Evolutionary conservation across 176 grass and related monocot species (phyloP).

Genomic region (Saccharum officinarum): DNA sequence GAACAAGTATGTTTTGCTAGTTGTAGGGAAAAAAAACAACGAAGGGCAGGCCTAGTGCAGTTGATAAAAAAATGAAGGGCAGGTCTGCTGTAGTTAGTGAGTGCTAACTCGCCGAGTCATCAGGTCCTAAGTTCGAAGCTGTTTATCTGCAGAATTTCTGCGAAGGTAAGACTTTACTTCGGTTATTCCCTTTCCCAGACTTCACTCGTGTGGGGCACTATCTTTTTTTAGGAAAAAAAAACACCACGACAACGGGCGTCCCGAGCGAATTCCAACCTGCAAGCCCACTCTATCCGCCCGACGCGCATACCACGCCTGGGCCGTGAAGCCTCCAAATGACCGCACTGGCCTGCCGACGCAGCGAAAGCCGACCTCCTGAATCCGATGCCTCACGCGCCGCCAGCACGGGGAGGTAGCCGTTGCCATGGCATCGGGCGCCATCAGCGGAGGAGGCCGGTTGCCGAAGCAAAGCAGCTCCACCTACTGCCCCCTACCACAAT

Average conservation of each 20-base stretch:
- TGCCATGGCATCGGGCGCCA: neutral
- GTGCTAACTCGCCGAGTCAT: too few relatives aligned
- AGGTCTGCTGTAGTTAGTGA: too few relatives aligned
- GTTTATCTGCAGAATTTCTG: too few relatives aligned
- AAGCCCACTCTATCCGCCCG: neutral
- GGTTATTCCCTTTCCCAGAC: too few relatives aligned
- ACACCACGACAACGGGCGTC: neutral
- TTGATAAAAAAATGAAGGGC: too few relatives aligned
- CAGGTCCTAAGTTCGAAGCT: too few relatives aligned
- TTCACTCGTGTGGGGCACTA: too few relatives aligned
- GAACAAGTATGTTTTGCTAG: too few relatives aligned
- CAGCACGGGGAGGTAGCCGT: neutral
- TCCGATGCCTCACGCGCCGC: neutral
- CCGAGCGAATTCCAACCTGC: neutral
- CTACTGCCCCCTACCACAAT: neutral
- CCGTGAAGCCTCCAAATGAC: neutral
- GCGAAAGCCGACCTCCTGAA: neutral
- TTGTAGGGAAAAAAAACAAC: too few relatives aligned
- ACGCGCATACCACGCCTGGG: neutral
- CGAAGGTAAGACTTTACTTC: too few relatives aligned
- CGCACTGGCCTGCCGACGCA: neutral
- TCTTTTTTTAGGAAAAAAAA: too few relatives aligned
- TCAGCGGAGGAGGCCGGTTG: constrained; percentile 11
- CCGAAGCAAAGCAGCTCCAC: constrained; percentile 21
- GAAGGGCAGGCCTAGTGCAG: too few relatives aligned